These are phyloP conservation scores for Besnoitia besnoiti DNA, from an alignment of 169 alveolate genomes.

Conservation along the genomic window DNA sequence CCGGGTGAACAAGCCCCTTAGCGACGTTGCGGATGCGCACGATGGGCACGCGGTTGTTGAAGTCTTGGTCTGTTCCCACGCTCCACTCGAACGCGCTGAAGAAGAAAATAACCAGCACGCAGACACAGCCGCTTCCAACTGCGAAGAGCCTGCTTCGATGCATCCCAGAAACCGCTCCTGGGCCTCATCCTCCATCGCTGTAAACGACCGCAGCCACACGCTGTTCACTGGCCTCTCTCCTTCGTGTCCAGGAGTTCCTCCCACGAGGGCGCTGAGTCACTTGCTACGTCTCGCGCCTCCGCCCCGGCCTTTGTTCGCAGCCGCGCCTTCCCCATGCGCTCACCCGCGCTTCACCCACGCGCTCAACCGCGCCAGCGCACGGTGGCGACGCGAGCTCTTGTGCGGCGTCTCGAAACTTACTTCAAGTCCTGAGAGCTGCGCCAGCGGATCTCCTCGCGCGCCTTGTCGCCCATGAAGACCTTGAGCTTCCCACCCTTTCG, in stretches of 20 bases:
- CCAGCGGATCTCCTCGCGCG: conserved; percentile 66
- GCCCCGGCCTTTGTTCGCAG: no score
- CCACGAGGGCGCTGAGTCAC: no score
- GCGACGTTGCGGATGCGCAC: conserved; percentile 89
- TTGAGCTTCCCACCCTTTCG: conserved; percentile 83
- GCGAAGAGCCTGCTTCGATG: not conserved
- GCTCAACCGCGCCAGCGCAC: no score
- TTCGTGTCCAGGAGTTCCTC: no score
- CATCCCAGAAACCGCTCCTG: not conserved
- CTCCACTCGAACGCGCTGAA: conserved; percentile 87
- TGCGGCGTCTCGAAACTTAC: conserved; percentile 55
- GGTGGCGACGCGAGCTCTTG: no score
- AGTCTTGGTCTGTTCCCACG: conserved; percentile 83
- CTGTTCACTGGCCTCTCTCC: no score
- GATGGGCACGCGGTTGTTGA: conserved; percentile 82
- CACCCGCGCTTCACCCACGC: no score
- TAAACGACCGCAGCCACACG: no score
- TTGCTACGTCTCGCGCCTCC: no score
- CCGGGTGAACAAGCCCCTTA: conserved; percentile 87
- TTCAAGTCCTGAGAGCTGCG: conserved; percentile 71
- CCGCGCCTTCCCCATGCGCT: no score
- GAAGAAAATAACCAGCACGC: not conserved
- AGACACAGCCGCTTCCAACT: not conserved
- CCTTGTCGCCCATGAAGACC: conserved; percentile 69
- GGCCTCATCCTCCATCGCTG: no score